Base-by-base conservation (phyloP, 495 filamentous ascomycete species). In the Neurospora sp. region DNA sequence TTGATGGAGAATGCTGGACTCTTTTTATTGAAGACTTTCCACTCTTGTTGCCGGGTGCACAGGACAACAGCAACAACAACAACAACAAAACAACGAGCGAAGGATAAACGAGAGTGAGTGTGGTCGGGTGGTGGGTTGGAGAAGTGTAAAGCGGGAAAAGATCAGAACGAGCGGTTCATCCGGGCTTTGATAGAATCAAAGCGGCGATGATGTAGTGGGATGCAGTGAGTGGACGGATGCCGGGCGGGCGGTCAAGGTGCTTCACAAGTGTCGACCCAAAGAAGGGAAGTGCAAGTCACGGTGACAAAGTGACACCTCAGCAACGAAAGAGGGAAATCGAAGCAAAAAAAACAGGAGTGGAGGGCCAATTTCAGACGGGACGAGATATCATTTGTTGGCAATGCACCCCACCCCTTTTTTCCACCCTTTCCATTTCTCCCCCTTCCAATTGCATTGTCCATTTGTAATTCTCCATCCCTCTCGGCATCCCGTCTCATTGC, bases 131-230 rank as follows among this genome's bases (percentile, higher is more conserved):
- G 54, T 66, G 54, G 54, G 54, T 66, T 66, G 12, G 54, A 42
- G 37, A 37, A 42, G 69, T 14, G 35, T 20, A 41, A 40, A 18
- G n/a, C 12, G 62, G 54, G 7, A 62, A 72, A 73, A 48, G 41
- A 44, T 38, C 42, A 74, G 70, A 72, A 76, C 72, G 72, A 76
- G 75, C 44, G 72, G 70, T 66, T 70, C 75, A 74, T 71, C 71
- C 39, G 69, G 37, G 73, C 27, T 66, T 76, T 59, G 71, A 75
- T 66, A 37, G 23, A 31, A 35, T 66, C 54, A 35, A 66, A 66
- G 27, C 66, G 66, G 72, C 71, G 71, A 76, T 79, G 76, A 76
- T 76, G 77, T 75, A 70, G 74, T 73, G 70, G 77, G 73, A 66
- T 35, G 54, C 27, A 35, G 54, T 66, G 27, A 35, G 54, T 66